Conservation (phyloP, 1,139 yeast species). For the Candida anutae region DNA sequence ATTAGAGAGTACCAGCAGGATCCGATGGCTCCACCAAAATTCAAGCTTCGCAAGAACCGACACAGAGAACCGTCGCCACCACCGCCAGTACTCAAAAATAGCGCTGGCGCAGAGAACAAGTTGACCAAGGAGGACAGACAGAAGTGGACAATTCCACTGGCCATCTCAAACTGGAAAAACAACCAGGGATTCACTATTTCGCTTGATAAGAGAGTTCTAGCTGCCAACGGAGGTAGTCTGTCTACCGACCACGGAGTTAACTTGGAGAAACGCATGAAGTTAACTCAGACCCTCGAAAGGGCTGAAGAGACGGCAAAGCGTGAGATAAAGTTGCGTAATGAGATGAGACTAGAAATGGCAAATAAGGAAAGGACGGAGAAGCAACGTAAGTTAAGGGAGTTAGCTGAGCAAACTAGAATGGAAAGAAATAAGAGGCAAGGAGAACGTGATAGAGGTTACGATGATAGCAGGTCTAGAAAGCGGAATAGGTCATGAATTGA, state of each 20-base stretch:
- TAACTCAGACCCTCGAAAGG: slow-evolving; percentile 63
- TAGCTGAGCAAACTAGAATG: slow-evolving; percentile 53
- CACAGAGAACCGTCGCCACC: slow-evolving; percentile 60
- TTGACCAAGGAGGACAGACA: slow-evolving; percentile 71
- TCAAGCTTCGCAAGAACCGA: slow-evolving; percentile 69
- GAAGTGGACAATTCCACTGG: slow-evolving; percentile 86
- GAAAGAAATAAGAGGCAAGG: slow-evolving; percentile 8
- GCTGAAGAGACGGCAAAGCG: slow-evolving; percentile 74
- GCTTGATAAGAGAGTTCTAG: slow-evolving; percentile 67
- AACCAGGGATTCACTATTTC: slow-evolving; percentile 85
- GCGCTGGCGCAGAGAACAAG: slow-evolving; percentile 20
- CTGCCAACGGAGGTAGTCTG: slow-evolving; percentile 36
- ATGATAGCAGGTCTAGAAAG: no score
- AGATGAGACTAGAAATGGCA: slow-evolving; percentile 45
- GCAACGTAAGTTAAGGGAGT: slow-evolving; percentile 48
- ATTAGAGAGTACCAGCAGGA: slow-evolving; percentile 46
- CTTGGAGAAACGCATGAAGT: slow-evolving; percentile 48
- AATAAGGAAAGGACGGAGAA: slow-evolving; percentile 50
- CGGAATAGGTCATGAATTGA: no score
- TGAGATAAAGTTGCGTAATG: slow-evolving; percentile 56
- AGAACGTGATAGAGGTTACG: no score
- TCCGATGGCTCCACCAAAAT: slow-evolving; percentile 81
- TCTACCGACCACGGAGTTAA: slow-evolving; percentile 34
- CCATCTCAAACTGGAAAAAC: slow-evolving; percentile 94
- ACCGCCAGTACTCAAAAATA: slow-evolving; percentile 37